These are phyloP conservation scores for Salix suchowensis DNA, from an alignment of 345 rosid genomes.

Conservation along the genomic window DNA sequence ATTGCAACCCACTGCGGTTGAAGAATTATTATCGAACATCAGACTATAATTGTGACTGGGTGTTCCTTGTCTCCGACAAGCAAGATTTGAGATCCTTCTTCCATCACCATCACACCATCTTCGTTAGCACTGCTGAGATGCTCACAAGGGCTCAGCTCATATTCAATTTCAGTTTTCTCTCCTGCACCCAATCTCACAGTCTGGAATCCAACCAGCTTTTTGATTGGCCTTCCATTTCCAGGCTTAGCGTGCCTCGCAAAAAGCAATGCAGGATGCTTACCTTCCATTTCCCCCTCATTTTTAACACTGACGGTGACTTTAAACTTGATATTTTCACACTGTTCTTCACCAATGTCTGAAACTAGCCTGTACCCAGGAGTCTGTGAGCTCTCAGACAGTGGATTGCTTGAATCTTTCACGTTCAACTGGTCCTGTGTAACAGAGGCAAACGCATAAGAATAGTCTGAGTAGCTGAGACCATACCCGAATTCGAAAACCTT, in stretches of 20 bases:
- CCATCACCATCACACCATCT: constrained; percentile 59
- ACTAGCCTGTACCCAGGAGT: constrained; percentile 24
- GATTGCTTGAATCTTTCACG: constrained; percentile 23
- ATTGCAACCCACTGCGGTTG: neutral
- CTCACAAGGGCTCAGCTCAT: constrained; percentile 55
- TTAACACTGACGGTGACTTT: constrained; percentile 42
- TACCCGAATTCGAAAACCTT: constrained; percentile 62
- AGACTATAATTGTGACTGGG: constrained; percentile 42
- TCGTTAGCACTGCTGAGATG: constrained; percentile 65
- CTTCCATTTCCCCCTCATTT: constrained; percentile 56
- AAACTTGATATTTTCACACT: constrained; percentile 42
- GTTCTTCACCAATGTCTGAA: constrained; percentile 43
- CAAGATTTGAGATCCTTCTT: constrained; percentile 66
- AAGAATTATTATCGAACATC: constrained; percentile 6
- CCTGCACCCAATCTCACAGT: constrained; percentile 52
- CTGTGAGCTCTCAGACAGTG: constrained; percentile 8
- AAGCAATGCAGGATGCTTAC: constrained; percentile 73
- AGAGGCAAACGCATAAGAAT: constrained; percentile 44
- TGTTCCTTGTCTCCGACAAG: constrained; percentile 60
- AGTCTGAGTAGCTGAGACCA: constrained; percentile 74
- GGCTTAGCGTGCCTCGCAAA: constrained; percentile 42
- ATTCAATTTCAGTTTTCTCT: constrained; percentile 50
- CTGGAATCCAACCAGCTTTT: constrained; percentile 67
- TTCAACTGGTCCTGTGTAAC: constrained; percentile 26
- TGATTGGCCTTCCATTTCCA: constrained; percentile 52